phyloP scores from a whole-genome alignment of 306 rosid genomes.

The Vachellia pachyceras region DNA sequence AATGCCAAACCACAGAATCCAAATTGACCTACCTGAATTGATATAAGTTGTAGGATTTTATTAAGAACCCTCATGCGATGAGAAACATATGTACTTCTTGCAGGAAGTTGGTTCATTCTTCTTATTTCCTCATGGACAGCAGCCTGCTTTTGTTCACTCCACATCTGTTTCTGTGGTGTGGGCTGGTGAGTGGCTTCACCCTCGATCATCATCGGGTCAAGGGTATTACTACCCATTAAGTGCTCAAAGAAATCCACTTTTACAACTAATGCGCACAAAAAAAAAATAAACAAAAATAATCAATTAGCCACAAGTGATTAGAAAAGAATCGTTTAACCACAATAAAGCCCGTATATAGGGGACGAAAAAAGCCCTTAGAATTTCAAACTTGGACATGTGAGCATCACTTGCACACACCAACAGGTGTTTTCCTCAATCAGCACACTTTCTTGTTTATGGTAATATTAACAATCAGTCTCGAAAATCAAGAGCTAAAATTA shows the following conservation, averaged over 20 bases:
- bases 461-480: no score
- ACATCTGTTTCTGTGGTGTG: slow-evolving; percentile 46
- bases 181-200: slow-evolving; percentile 42
- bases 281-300: slow-evolving; percentile 10
- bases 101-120: slow-evolving; percentile 67
- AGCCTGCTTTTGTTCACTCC: slow-evolving; percentile 58
- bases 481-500: no score
- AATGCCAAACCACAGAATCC: slow-evolving; percentile 3
- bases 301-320: not conserved
- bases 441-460: no score
- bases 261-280: slow-evolving; percentile 17
- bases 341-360: not conserved
- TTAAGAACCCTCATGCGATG: slow-evolving; percentile 85
- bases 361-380: not conserved
- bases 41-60: slow-evolving; percentile 77
- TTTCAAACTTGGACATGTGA: no score
- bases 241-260: slow-evolving; percentile 39
- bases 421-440: no score
- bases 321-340: slow-evolving; percentile 20
- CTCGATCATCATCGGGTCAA: slow-evolving; percentile 56
- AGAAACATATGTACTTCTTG: slow-evolving; percentile 62
- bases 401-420: no score
- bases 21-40: slow-evolving; percentile 60
- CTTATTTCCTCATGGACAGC: slow-evolving; percentile 68
- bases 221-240: slow-evolving; percentile 31